Conservation (phyloP, 1,284 basidiomycete species). For the Ustilago crameri region DNA sequence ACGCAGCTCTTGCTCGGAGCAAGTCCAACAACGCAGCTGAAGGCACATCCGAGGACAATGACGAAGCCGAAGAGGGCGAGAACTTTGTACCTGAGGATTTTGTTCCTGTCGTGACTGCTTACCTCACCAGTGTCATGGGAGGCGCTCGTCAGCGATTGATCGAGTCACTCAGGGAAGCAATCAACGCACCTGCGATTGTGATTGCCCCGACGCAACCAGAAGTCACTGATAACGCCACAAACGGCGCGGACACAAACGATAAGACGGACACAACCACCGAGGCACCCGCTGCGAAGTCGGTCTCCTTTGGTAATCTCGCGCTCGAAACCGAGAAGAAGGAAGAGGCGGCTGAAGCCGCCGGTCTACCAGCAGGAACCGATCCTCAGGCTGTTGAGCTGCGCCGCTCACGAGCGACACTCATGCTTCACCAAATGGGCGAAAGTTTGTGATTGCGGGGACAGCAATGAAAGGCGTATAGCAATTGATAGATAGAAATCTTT, state of each 20-base stretch:
- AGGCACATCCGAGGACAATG: conserved; percentile 12
- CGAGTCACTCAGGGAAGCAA: conserved; percentile 38
- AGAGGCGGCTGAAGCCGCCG: conserved; percentile 24
- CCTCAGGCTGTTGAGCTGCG: conserved; percentile 29
- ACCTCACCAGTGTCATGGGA: conserved; percentile 47
- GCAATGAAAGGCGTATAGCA: background rate
- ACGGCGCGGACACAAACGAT: conserved; percentile 5
- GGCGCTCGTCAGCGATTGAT: conserved; percentile 41
- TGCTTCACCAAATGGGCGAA: conserved; percentile 40
- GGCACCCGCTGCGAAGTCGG: conserved; percentile 20
- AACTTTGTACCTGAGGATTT: conserved; percentile 48
- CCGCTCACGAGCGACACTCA: conserved; percentile 24
- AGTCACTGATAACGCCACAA: conserved; percentile 4
- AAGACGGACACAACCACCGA: background rate
- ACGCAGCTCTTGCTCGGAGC: conserved; percentile 27
- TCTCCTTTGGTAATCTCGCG: conserved; percentile 43
- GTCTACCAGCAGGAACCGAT: conserved; percentile 29
- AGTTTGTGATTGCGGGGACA: conserved; percentile 5
- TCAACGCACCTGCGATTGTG: conserved; percentile 28
- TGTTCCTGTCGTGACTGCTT: conserved; percentile 38
- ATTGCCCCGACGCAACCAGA: conserved; percentile 12
- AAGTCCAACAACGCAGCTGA: conserved; percentile 10
- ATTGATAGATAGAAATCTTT: background rate
- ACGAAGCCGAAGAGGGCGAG: conserved; percentile 38
- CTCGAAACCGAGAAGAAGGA: conserved; percentile 34